A percentile compares a stretch with the other conserved stretches of the same genome.
Evolutionary conservation across 169 alveolate species (phyloP).

Genomic region (Theileria annulata): DNA sequence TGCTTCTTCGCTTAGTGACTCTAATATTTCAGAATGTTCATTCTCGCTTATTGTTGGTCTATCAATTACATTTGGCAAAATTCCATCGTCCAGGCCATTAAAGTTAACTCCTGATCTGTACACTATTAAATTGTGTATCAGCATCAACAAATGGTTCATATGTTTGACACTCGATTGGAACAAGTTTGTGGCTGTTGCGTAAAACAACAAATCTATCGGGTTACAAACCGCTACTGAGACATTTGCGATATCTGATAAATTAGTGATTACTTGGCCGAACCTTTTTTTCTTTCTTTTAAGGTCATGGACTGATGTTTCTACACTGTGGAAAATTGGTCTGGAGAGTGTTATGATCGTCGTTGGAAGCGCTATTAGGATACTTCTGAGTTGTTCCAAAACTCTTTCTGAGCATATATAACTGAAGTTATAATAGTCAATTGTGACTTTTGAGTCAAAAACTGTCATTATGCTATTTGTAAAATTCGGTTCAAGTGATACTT

Average conservation of each 20-base stretch:
- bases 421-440: conserved; percentile 43
- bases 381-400: conserved; percentile 75
- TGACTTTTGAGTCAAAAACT: conserved; percentile 20
- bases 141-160: conserved; percentile 73
- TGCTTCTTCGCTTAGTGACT: conserved; percentile 33
- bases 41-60: background rate
- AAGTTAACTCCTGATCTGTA: background rate
- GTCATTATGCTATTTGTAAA: conserved; percentile 12
- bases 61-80: background rate
- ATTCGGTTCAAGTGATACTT: background rate
- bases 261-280: background rate
- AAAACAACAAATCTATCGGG: conserved; percentile 72
- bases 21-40: conserved; percentile 22
- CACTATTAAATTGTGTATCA: conserved; percentile 65
- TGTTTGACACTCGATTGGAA: conserved; percentile 74
- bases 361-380: conserved; percentile 72
- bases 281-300: conserved; percentile 17
- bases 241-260: background rate
- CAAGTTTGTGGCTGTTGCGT: conserved; percentile 67
- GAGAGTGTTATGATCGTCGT: conserved; percentile 42
- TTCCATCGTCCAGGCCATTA: background rate
- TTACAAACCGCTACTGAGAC: conserved; percentile 21
- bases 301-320: background rate
- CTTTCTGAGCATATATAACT: conserved; percentile 73
- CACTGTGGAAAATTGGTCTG: background rate